Conservation (phyloP, 2,329 filamentous ascomycete genomes). For the Capronia americana region DNA sequence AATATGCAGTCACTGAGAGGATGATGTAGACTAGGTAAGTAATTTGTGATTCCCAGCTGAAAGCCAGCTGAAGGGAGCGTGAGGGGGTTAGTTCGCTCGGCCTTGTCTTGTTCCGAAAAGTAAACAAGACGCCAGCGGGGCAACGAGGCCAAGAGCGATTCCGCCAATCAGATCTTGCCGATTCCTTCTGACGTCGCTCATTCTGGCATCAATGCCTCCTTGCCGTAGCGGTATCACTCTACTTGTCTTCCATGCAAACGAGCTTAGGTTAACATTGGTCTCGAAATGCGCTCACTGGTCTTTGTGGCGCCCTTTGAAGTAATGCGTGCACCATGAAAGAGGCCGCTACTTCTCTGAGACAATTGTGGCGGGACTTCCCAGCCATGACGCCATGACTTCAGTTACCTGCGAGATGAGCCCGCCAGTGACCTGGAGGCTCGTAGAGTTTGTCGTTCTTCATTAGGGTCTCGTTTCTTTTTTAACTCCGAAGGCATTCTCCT, state of each 20-base stretch:
- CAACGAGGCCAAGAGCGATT: not conserved
- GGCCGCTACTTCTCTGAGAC: not conserved
- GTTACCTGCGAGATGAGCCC: not conserved
- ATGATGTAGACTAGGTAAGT: constrained; percentile 4
- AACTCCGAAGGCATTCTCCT: not conserved
- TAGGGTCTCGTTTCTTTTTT: not conserved
- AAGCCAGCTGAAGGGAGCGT: constrained; percentile 13
- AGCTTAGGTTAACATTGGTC: not conserved
- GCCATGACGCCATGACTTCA: constrained; percentile 28
- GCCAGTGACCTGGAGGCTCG: not conserved
- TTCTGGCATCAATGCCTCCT: not conserved
- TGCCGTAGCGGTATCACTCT: not conserved
- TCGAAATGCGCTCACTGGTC: not conserved
- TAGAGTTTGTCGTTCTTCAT: not conserved
- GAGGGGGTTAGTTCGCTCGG: not conserved
- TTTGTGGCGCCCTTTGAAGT: not conserved
- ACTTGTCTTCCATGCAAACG: not conserved
- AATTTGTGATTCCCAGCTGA: constrained; percentile 10
- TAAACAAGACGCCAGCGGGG: not conserved
- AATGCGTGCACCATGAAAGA: not conserved
- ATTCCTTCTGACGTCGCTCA: not conserved
- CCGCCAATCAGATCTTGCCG: not conserved
- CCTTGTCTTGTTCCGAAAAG: not conserved
- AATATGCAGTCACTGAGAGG: constrained; percentile 10
- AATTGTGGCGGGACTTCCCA: not conserved